phyloP scores from a whole-genome alignment of 2,329 filamentous ascomycete species.

The Hymenoscyphus infarciens region DNA sequence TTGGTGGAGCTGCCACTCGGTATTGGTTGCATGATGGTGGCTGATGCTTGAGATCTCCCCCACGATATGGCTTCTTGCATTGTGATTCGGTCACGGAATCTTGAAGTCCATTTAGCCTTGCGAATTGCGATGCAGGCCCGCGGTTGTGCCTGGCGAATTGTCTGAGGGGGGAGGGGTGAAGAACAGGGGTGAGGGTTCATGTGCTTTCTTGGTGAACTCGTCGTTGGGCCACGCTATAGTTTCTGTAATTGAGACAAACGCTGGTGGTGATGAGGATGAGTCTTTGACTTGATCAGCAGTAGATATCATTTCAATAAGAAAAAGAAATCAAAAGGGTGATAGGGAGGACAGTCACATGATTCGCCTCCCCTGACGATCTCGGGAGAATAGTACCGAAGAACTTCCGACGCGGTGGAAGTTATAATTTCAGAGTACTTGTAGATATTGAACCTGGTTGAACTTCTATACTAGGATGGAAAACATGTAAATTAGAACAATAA shows the following conservation, averaged over 20 bases:
- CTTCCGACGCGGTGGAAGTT: too few species aligned
- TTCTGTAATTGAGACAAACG: neutral
- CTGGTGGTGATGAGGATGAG: neutral
- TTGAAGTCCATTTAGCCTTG: neutral
- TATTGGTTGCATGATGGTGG: neutral
- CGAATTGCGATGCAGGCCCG: neutral
- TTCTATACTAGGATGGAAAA: too few species aligned
- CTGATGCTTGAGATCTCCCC: neutral
- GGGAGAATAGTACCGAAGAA: neutral
- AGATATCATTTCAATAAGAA: neutral
- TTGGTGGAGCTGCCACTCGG: neutral
- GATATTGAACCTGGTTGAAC: too few species aligned
- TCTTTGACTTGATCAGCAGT: neutral
- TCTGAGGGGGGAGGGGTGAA: neutral
- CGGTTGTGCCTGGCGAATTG: neutral
- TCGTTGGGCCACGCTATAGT: neutral
- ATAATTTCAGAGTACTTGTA: too few species aligned
- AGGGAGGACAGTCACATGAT: neutral
- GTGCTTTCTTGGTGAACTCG: neutral
- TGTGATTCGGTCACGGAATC: conserved; percentile 3
- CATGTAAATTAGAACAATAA: too few species aligned
- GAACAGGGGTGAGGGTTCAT: neutral
- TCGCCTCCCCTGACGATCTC: neutral
- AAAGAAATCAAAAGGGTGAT: neutral
- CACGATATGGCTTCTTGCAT: neutral